Base-by-base conservation (phyloP, 306 rosid species). In the Citrullus mucosospermus region DNA sequence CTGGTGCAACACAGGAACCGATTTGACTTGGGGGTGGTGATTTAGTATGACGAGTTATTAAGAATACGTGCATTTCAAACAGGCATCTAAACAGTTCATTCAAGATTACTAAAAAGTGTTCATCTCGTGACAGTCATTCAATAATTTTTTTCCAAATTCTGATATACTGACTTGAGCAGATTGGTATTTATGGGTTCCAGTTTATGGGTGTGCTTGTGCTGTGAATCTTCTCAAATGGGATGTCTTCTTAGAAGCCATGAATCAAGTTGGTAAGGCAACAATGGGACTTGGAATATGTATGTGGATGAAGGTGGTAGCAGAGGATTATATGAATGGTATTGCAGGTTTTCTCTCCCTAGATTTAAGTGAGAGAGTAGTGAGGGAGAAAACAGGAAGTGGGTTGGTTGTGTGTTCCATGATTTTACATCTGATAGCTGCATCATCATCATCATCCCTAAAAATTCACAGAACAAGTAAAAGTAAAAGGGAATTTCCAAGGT, bases 161-260 rank as follows among this genome's bases (percentile, higher is more conserved):
- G 44, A 53, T 16, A 9, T 67, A 22, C 22, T 0, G 39, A 39
- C 53, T 75, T 72, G 13, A 58, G 4, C 79, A 90, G 93, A 90
- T 83, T 92, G 97, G 93, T 92, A 90, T 80, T 85, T 90, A 55
- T 88, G 95, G 97, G 78, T 88, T 83, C 91, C 88, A n/a, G 88
- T 86, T 17, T 87, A 88, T 80, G 78, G 74, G 28, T 84, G 87
- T 65, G 90, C 82, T 75, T 85, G 89, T 85, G 55, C 84, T 58
- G 88, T 90, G 48, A 88, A 82, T 80, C 89, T 86, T 80, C 67
- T 87, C 39, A 86, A 71, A 60, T 82, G 92, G 87, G 63, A 57
- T 73, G 44, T 80, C 80, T 36, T 69, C 61, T 65, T 80, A 75
- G 68, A 73, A 79, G 12, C 77, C 77, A 84, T 75, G 71, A 71